A percentile compares a stretch with the other conserved stretches of the same genome.
These are phyloP conservation scores for Salinomyces thailandicus DNA, from an alignment of 2,329 filamentous ascomycete genomes.

Conservation along the genomic window DNA sequence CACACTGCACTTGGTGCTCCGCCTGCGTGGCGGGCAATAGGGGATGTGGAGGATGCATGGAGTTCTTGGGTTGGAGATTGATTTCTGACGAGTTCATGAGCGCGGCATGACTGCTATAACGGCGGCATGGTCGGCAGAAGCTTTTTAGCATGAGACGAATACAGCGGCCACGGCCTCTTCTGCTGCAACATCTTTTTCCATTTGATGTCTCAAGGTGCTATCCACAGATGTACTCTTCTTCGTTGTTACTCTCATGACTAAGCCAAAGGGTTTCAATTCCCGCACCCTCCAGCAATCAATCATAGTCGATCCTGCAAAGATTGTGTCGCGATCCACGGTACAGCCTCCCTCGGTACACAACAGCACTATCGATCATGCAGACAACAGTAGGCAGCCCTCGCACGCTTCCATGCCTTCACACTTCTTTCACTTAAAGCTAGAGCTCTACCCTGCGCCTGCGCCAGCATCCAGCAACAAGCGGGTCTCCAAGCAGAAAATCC, in stretches of 20 bases:
- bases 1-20: constrained; percentile 53
- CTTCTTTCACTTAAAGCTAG: constrained; percentile 53
- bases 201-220: too few species aligned
- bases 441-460: constrained; percentile 40
- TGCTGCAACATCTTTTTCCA: too few species aligned
- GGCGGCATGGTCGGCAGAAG: background rate
- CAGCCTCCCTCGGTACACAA: too few species aligned
- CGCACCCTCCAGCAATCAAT: too few species aligned
- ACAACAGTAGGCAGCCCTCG: background rate
- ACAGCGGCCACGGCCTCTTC: constrained; percentile 2
- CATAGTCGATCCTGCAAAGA: too few species aligned
- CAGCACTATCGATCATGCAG: background rate
- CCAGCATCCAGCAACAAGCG: constrained; percentile 4
- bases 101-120: constrained; percentile 1
- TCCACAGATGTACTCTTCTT: too few species aligned
- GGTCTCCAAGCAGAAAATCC: constrained; percentile 3
- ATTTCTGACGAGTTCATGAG: constrained; percentile 8
- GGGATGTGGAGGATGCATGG: constrained; percentile 3
- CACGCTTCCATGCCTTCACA: constrained; percentile 40
- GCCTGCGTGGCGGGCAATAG: constrained; percentile 48
- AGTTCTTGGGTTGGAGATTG: constrained; percentile 2
- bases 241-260: too few species aligned
- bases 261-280: too few species aligned
- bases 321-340: too few species aligned
- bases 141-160: constrained; percentile 4